phyloP scores from a whole-genome alignment of 345 rosid genomes.

The Isatis tinctoria region DNA sequence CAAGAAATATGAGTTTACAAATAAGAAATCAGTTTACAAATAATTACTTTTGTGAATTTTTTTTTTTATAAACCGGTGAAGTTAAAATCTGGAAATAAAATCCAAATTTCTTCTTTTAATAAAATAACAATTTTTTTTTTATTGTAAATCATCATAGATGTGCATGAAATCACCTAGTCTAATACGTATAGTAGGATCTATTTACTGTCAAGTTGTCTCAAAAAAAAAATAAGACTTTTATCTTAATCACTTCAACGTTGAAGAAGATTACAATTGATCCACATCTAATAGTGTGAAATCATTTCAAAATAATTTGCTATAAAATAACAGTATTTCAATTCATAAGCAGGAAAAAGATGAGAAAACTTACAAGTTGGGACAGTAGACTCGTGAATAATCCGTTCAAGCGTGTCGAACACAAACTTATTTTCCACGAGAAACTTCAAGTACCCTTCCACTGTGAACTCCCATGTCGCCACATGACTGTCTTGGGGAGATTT shows the following conservation, averaged over 20 bases:
- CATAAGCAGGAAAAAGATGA: not conserved
- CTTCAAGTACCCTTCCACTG: not conserved
- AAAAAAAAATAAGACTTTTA: not conserved
- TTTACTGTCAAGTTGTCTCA: not conserved
- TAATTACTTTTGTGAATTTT: too few species aligned
- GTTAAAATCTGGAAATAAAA: too few species aligned
- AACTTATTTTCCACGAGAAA: not conserved
- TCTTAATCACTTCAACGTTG: not conserved
- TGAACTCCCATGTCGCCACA: not conserved
- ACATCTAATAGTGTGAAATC: not conserved
- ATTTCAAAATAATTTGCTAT: not conserved
- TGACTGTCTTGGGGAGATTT: not conserved
- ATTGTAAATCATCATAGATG: too few species aligned
- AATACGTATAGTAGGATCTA: too few species aligned
- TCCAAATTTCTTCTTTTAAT: too few species aligned
- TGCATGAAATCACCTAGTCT: too few species aligned
- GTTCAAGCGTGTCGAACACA: not conserved
- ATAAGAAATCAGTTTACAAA: too few species aligned
- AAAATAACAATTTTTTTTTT: too few species aligned
- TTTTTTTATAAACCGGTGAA: too few species aligned
- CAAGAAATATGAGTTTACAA: too few species aligned
- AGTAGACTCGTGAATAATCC: not conserved
- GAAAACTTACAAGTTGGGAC: slow-evolving; percentile 5
- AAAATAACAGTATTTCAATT: not conserved
- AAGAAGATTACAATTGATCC: slow-evolving; percentile 41